phyloP scores from a whole-genome alignment of 257 asterid genomes.

The Scutellaria galericulata region DNA sequence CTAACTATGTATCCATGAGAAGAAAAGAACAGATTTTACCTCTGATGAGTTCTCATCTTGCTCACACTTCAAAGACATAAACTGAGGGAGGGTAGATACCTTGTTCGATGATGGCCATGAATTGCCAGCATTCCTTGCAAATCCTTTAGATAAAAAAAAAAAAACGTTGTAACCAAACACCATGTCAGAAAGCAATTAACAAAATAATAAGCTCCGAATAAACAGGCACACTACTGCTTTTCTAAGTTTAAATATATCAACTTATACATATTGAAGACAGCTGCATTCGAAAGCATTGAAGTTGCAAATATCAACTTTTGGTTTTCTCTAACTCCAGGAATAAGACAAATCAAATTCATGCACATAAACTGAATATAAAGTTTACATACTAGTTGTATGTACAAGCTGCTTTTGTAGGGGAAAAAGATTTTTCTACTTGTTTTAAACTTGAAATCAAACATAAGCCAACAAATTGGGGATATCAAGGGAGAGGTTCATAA shows the following conservation, averaged over 20 bases:
- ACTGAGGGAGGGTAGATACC: constrained; percentile 56
- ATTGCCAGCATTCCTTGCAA: constrained; percentile 46
- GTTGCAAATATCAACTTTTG: background rate
- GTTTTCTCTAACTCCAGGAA: background rate
- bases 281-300: background rate
- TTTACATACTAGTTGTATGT: background rate
- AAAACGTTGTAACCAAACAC: constrained; percentile 4
- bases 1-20: constrained; percentile 43
- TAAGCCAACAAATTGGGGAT: constrained; percentile 5
- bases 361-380: background rate
- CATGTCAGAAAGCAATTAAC: constrained; percentile 24
- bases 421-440: background rate
- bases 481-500: constrained; percentile 3
- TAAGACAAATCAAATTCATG: background rate
- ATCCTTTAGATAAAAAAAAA: constrained; percentile 33
- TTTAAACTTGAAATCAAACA: constrained; percentile 13
- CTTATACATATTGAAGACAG: background rate
- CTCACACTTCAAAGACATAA: constrained; percentile 51
- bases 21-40: constrained; percentile 39
- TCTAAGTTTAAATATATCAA: background rate
- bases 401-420: constrained; percentile 5
- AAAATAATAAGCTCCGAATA: constrained; percentile 18
- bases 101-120: constrained; percentile 54
- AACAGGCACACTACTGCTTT: background rate
- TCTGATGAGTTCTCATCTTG: constrained; percentile 53